Base-by-base conservation (phyloP, 495 filamentous ascomycete genomes). In the Astrothelium subdiscretum region DNA sequence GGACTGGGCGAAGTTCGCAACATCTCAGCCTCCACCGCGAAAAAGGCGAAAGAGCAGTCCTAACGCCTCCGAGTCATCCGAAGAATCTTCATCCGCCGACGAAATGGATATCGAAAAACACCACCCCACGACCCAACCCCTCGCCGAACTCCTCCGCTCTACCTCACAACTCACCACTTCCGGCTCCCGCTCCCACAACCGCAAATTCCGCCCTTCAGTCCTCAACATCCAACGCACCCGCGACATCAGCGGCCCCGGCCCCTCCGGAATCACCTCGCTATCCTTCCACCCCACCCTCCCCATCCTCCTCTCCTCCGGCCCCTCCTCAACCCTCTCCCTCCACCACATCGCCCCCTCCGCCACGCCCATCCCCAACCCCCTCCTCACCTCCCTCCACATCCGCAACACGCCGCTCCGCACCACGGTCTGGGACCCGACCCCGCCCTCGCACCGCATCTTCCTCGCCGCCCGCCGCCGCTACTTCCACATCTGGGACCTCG, bases 401-500 rank as follows among this genome's bases (percentile, higher is more conserved):
- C 82, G 85, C 68, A 78, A 80, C 65, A 95, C 91, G 0, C 87
- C 91, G 13, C 79, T 97, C 58, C 81, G 86, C 61, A 90, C 87
- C 4, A 87, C 92, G 1, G 80, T 84, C 20, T 96, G 97, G 74
- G 80, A 87, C 42, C 76, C 76, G 2, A 79, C 82, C 42, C 67
- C 73, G 13, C 82, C 83, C 26, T 4, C 48, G n/a, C 24, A 2
- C 6, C 71, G 83, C 59, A 85, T 97, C 65, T 87, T 96, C 71
- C 86, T 96, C 59, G 85, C 91, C 27, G 90, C 90, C 57, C 84
- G 91, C 3, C 82, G 95, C 24, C 85, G 87, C 64, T 97, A 94
- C 73, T 96, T 96, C 76, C 94, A 97, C 76, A 85, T 84, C 67
- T 98, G 94, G 94, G 86, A 97, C 70, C 79, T 98, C 2, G 73